Base-by-base conservation (phyloP, 257 asterid species). In the Osmanthus fragrans region DNA sequence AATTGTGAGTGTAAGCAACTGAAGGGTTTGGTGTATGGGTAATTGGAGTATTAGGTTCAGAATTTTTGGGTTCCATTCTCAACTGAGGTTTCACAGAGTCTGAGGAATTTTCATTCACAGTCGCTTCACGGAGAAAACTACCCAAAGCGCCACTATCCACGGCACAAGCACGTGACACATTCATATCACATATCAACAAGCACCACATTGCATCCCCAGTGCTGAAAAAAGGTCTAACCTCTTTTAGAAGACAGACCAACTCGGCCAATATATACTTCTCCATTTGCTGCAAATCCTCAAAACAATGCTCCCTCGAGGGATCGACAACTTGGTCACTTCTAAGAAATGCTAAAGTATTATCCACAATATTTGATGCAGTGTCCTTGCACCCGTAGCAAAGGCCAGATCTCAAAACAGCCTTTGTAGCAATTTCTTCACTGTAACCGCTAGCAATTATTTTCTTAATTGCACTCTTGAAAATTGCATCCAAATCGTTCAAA, bases 131-230 rank as follows among this genome's bases (percentile, higher is more conserved):
- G 36, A 78, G 70, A 67, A 86, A 84, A 90, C 86, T 76, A 77
- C 80, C 85, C 75, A 79, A 80, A 72, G 92, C 85, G 64, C 92
- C 97, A 76, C 84, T 83, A 74, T 92, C 97, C 95, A 90, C 86
- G 21, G 93, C 96, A 85, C 98, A 96, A 77, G 97, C 98, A 76
- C 86, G 97, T 4, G 97, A 88, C 19, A 90, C 91, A 73, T 93
- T 94, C 97, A 94, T 92, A 77, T 96, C 99, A 71, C 98, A 92
- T 80, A 94, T 83, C 85, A 96, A 82, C 86, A 96, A 82, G 82
- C 94, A 96, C 99, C 99, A 96, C 98, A 96, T 96, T 74, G 99
- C 98, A 58, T 96, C 97, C 70, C 99, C 97, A 0, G 91, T 92
- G 90, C 97, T 96, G 80, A 89, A 92, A 83, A 89, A 90, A 60